Evolutionary conservation across 2,329 filamentous ascomycete species (phyloP), one percentile per base, ranked within the genome.

Genomic region (Colletotrichum tropicicola): DNA sequence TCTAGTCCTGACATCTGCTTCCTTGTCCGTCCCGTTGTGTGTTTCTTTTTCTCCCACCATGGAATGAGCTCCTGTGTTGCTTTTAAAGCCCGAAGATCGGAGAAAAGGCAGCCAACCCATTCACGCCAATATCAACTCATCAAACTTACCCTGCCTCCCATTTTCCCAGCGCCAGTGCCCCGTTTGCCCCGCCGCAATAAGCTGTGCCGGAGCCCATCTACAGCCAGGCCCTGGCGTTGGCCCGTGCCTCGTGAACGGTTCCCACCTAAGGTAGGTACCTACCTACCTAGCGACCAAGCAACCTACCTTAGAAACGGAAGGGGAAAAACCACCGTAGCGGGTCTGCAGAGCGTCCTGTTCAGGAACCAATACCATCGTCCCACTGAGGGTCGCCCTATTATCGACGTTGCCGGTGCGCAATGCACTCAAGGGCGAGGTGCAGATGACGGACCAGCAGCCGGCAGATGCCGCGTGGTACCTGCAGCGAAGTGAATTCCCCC

Each of bases 1-100:
- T 52, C 23, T 60, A 55, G 56, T 61, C 49, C 49, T 60, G 57
- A 55, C 56, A 55, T 55, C 48, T 60, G 27, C 51, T 32, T 48
- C 54, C 45, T 51, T 51, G 45, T 30, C 25, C 28, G 32, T 13
- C 10, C n/a, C 32, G 21, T 19, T 30, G 30, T 30, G 4, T 12
- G 19, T 44, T 63, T 43, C 30, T 45, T 49, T 21, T 37, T 32
- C 10, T n/a, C 19, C n/a, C n/a, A n/a, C n/a, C n/a, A n/a, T n/a
- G n/a, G n/a, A n/a, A n/a, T n/a, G n/a, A n/a, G n/a, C n/a, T n/a
- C n/a, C 9, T 35, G 5, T 35, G 13, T 35, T 35, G 12, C 13
- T 35, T 35, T 15, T 35, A 19, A 17, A 23, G 6, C 43, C 27
- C 27, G 27, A 56, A 35, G 6, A 45, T 45, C 27, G 41, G 53